Conservation (phyloP, 352 stramenopile genomes). For the Aphanomyces stellatus region DNA sequence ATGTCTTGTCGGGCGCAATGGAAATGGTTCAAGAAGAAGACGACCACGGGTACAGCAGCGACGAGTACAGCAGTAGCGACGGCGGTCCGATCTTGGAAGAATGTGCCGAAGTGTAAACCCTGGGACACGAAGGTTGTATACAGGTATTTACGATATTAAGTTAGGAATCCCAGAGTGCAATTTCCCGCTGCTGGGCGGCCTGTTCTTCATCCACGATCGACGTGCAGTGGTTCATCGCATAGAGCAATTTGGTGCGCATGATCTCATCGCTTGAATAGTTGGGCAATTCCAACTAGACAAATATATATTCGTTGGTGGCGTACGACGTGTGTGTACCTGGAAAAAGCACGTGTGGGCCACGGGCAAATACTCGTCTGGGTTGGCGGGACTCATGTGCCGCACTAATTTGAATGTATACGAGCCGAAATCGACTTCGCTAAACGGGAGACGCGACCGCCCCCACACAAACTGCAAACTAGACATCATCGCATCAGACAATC, state of each 20-base stretch:
- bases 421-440: conserved; percentile 21
- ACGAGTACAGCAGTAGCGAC: no score
- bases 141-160: no score
- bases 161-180: conserved; percentile 20
- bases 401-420: conserved; percentile 21
- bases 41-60: no score
- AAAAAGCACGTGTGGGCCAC: conserved; percentile 20
- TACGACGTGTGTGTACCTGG: background rate
- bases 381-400: conserved; percentile 14
- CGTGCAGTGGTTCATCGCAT: conserved; percentile 20
- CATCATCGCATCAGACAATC: background rate
- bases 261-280: conserved; percentile 18
- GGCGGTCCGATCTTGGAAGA: background rate
- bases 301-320: background rate
- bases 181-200: conserved; percentile 16
- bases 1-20: background rate
- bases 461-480: conserved; percentile 21
- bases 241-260: conserved; percentile 15
- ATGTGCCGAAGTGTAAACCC: background rate
- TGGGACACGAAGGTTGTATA: no score
- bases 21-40: conserved; percentile 4
- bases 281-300: conserved; percentile 14
- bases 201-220: conserved; percentile 20
- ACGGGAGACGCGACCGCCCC: conserved; percentile 12
- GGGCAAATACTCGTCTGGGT: conserved; percentile 17